These are phyloP conservation scores for Platismatia glauca DNA, from an alignment of 495 filamentous ascomycete genomes.

Conservation along the genomic window DNA sequence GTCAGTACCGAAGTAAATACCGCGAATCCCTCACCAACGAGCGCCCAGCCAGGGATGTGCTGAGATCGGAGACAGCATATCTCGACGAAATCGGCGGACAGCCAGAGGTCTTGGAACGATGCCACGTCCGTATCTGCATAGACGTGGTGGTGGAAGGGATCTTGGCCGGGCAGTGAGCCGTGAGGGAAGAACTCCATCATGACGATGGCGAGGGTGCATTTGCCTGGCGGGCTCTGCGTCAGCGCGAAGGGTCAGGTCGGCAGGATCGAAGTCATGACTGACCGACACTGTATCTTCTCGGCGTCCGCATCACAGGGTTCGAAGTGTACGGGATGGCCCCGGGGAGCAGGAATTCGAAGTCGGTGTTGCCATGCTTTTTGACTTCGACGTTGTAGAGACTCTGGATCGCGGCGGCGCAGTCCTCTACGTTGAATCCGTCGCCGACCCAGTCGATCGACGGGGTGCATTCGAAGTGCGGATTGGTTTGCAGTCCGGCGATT, in stretches of 20 bases:
- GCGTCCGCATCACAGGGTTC: constrained; percentile 6
- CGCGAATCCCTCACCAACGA: constrained; percentile 1
- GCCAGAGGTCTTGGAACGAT: constrained; percentile 8
- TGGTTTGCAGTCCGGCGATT: background rate
- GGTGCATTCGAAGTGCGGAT: constrained; percentile 6
- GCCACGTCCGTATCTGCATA: constrained; percentile 3
- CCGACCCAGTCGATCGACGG: constrained; percentile 3
- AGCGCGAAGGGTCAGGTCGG: background rate
- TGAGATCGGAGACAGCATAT: background rate
- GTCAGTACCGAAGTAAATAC: background rate
- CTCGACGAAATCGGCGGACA: constrained; percentile 2
- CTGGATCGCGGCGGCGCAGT: constrained; percentile 9
- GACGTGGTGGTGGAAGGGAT: background rate
- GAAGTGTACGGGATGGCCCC: constrained; percentile 1
- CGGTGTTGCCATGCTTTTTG: background rate
- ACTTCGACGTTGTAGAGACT: constrained; percentile 7
- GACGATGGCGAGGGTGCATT: constrained; percentile 14
- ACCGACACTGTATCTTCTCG: constrained; percentile 11
- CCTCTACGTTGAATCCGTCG: constrained; percentile 1
- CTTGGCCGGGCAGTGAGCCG: constrained; percentile 5
- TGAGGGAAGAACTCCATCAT: background rate
- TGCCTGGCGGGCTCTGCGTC: background rate
- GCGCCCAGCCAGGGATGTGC: constrained; percentile 5
- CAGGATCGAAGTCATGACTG: background rate
- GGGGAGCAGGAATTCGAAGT: constrained; percentile 8